phyloP scores from a whole-genome alignment of 208 protist genomes.

The Zelonia costaricensis region DNA sequence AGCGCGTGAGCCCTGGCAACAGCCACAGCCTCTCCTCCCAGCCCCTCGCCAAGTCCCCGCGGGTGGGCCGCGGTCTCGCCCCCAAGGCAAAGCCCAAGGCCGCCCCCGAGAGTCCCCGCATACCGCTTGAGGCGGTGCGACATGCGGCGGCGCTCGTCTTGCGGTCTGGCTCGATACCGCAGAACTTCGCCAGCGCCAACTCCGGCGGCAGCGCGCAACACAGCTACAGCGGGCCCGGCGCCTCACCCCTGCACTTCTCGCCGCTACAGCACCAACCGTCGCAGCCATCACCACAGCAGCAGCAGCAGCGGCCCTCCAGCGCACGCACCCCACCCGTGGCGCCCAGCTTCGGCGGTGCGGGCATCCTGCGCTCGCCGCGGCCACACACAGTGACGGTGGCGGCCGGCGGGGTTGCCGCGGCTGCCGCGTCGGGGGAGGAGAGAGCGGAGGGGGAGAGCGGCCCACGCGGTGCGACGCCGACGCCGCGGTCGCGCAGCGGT shows the following conservation, averaged over 20 bases:
- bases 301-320: neutral
- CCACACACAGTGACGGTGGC: slow-evolving; percentile 8
- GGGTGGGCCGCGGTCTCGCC: slow-evolving; percentile 35
- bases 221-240: slow-evolving; percentile 3
- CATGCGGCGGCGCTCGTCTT: slow-evolving; percentile 54
- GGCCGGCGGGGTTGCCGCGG: neutral
- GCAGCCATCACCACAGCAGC: neutral
- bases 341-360: slow-evolving; percentile 4
- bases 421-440: no score
- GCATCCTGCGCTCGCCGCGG: slow-evolving; percentile 10
- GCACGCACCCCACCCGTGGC: neutral
- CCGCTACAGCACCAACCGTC: neutral
- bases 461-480: neutral
- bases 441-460: no score
- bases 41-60: slow-evolving; percentile 18
- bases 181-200: neutral
- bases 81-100: slow-evolving; percentile 85
- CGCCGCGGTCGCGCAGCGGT: neutral
- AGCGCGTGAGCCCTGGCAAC: slow-evolving; percentile 6
- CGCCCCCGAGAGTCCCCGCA: slow-evolving; percentile 34
- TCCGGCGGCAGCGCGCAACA: neutral
- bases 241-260: neutral
- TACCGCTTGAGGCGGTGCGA: slow-evolving; percentile 73
- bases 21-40: neutral
- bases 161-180: slow-evolving; percentile 5